These are phyloP conservation scores for Ganoderma sinense DNA, from an alignment of 1,284 basidiomycete genomes.

Conservation along the genomic window DNA sequence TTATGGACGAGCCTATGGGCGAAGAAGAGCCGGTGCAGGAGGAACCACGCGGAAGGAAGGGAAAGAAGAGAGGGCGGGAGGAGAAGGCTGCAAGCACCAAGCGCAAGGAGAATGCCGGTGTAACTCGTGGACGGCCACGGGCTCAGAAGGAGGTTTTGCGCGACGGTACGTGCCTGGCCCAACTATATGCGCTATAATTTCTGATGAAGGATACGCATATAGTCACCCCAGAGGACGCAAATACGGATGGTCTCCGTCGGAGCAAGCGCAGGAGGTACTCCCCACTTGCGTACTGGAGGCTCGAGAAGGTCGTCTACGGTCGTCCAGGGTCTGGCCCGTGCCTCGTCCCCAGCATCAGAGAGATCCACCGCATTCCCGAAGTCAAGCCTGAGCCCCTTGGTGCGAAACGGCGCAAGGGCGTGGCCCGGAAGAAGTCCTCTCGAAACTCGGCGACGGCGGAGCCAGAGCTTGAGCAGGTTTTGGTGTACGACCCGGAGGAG, in stretches of 20 bases:
- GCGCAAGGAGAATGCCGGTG: slow-evolving; percentile 35
- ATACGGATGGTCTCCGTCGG: slow-evolving; percentile 71
- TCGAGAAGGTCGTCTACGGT: slow-evolving; percentile 88
- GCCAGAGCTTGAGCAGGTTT: slow-evolving; percentile 42
- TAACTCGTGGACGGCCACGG: slow-evolving; percentile 33
- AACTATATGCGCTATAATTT: not conserved
- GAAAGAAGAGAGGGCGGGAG: slow-evolving; percentile 20
- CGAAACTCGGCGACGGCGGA: slow-evolving; percentile 42
- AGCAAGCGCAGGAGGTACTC: slow-evolving; percentile 75
- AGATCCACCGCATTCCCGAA: slow-evolving; percentile 83
- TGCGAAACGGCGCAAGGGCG: slow-evolving; percentile 50
- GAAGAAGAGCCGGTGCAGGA: slow-evolving; percentile 26
- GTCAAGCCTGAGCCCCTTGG: slow-evolving; percentile 66
- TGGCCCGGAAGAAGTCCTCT: slow-evolving; percentile 47
- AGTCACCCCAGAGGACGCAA: slow-evolving; percentile 33
- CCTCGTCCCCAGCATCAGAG: slow-evolving; percentile 82
- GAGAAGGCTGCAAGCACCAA: slow-evolving; percentile 35
- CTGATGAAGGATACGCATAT: not conserved
- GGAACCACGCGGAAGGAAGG: slow-evolving; percentile 26
- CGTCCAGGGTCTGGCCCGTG: slow-evolving; percentile 60
- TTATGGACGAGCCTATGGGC: slow-evolving; percentile 28
- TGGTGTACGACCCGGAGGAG: slow-evolving; percentile 69
- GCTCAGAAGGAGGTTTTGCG: slow-evolving; percentile 35
- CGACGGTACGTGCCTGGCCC: slow-evolving; percentile 33
- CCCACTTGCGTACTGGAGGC: slow-evolving; percentile 94